Evolutionary conservation across 2,329 filamentous ascomycete genomes (phyloP), one percentile per base, ranked within the genome.

Genomic region (Penicillium oxalicum): DNA sequence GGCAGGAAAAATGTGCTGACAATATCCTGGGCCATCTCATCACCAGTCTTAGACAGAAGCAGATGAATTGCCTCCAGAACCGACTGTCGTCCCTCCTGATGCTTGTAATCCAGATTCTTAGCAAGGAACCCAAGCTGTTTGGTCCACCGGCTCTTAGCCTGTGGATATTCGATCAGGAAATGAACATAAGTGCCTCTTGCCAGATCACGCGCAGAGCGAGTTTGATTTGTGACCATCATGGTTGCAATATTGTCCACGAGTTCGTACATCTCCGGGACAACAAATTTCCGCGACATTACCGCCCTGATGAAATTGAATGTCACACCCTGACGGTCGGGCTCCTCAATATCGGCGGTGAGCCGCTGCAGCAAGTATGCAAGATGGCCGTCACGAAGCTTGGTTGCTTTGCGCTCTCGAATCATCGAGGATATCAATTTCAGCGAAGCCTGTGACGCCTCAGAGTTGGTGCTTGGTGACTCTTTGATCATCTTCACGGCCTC

Each of bases 151-250:
- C 83, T 87, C 69, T 90, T 91, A 61, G 87, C 89, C 66, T 97
- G 93, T 0, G 93, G 91, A 63, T 96, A 98, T 46, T 96, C 90
- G 56, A 91, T 82, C 48, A 98, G 74, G 71, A 98, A 98, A 58
- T 96, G 89, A 68, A 95, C 86, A 69, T 94, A 98, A 11, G 89
- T 86, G 18, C 89, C 89, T 48, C 93, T 80, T 11, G 91, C 91
- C 34, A 95, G 76, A 65, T 96, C 89, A 45, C 93, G 82, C 2
- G 91, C 91, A 55, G 87, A 84, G 58, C 87, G 86, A 58, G 94
- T 91, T 54, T 95, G 88, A 64, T 97, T 97, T 39, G 87, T 95
- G 48, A 98, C 87, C 91, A 97, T 97, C 66, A 96, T 86, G 3
- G 81, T 84, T 40, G 89, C 88, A 28, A 95, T 85, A 60, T 90